Conservation (phyloP, 2,329 filamentous ascomycete species). For the Penicillium sp. region DNA sequence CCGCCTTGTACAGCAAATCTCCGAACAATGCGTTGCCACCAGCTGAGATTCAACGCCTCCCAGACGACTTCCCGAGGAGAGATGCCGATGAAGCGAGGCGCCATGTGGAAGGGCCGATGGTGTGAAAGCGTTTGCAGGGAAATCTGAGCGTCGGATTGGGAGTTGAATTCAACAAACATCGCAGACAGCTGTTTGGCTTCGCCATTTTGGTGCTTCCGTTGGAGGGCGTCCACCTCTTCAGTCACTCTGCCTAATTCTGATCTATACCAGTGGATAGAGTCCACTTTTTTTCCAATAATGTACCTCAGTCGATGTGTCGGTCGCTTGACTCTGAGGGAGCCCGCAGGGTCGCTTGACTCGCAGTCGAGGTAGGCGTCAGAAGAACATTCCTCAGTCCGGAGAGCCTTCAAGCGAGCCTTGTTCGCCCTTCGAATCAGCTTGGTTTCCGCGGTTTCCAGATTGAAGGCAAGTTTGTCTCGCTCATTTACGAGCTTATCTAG, state of each 20-base stretch:
- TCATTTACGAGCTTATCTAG: conserved; percentile 74
- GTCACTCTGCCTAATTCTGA: conserved; percentile 67
- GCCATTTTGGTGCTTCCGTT: conserved; percentile 60
- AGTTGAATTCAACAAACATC: conserved; percentile 84
- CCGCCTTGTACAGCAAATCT: conserved; percentile 64
- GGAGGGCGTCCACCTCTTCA: conserved; percentile 62
- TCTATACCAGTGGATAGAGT: conserved; percentile 84
- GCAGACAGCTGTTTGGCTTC: conserved; percentile 64
- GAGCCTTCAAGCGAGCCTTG: conserved; percentile 59
- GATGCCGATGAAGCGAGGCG: conserved; percentile 79
- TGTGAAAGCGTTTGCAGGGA: conserved; percentile 81
- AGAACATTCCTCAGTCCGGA: conserved; percentile 31
- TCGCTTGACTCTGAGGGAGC: conserved; percentile 49
- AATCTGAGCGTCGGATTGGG: conserved; percentile 75
- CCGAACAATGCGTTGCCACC: conserved; percentile 76
- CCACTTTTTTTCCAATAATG: conserved; percentile 75
- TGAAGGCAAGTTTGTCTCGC: conserved; percentile 70
- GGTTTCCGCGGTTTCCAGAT: conserved; percentile 82
- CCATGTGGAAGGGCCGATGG: conserved; percentile 80
- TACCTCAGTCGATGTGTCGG: conserved; percentile 65
- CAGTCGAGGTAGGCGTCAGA: conserved; percentile 27
- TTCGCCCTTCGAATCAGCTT: conserved; percentile 76
- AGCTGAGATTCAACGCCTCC: conserved; percentile 72
- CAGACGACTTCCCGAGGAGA: conserved; percentile 83
- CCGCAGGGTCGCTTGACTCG: conserved; percentile 27